A percentile compares a stretch with the other conserved stretches of the same genome.
phyloP scores from a whole-genome alignment of 1,284 basidiomycete genomes.

The Microbotryum intermedium region DNA sequence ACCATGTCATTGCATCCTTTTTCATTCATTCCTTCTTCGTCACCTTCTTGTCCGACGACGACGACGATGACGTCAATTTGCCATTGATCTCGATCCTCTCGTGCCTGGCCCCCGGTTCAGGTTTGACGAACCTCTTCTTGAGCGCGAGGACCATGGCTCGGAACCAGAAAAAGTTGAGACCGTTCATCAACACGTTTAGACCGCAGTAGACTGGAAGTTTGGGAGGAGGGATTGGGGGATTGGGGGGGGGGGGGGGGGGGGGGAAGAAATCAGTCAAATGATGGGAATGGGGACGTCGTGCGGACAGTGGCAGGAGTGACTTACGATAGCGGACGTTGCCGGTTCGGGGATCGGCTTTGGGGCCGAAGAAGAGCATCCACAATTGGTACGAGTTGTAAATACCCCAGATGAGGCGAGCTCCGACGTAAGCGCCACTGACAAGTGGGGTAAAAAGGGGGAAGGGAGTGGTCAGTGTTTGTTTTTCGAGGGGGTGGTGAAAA shows the following conservation, averaged over 20 bases:
- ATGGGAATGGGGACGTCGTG: slow-evolving; percentile 1
- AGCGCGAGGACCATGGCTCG: slow-evolving; percentile 39
- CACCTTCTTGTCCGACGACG: too few species aligned
- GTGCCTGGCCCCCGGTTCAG: slow-evolving; percentile 5
- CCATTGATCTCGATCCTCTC: slow-evolving; percentile 6
- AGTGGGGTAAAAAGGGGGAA: not conserved
- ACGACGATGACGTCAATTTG: not conserved
- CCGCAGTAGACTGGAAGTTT: slow-evolving; percentile 31
- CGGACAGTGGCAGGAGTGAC: too few species aligned
- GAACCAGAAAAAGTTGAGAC: slow-evolving; percentile 42
- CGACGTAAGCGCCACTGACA: slow-evolving; percentile 32
- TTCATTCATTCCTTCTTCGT: too few species aligned
- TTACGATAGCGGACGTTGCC: not conserved
- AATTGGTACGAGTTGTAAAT: slow-evolving; percentile 36
- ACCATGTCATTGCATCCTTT: too few species aligned
- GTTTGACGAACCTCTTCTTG: slow-evolving; percentile 36
- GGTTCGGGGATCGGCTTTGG: slow-evolving; percentile 5
- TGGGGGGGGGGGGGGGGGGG: slow-evolving; percentile 23
- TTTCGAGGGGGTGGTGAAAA: not conserved
- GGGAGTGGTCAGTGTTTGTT: not conserved
- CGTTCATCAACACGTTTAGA: slow-evolving; percentile 34
- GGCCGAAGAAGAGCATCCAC: slow-evolving; percentile 14
- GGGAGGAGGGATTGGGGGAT: slow-evolving; percentile 27
- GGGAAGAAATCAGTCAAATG: slow-evolving; percentile 19
- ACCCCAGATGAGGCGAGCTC: slow-evolving; percentile 37